phyloP scores from a whole-genome alignment of 257 asterid genomes.

The Solanum paucissectum region DNA sequence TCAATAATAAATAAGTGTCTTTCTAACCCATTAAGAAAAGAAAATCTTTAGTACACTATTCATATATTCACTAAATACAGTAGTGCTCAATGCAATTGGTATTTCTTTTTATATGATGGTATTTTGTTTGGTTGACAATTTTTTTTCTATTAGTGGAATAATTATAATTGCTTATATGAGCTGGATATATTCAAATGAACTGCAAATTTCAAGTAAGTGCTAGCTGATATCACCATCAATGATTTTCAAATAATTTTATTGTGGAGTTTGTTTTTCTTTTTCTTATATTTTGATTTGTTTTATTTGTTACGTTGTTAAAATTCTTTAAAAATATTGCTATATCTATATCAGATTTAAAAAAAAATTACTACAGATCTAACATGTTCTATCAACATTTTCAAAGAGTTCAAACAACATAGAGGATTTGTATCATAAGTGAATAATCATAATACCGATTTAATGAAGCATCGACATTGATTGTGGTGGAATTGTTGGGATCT shows the following conservation, averaged over 20 bases:
- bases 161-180: not conserved
- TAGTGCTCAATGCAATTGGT: not conserved
- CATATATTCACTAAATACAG: not conserved
- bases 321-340: no score
- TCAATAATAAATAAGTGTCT: no score
- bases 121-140: not conserved
- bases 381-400: not conserved
- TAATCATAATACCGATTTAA: no score
- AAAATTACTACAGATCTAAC: no score
- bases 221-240: not conserved
- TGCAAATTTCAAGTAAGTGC: not conserved
- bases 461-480: not conserved
- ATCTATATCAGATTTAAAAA: accelerated
- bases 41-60: no score
- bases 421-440: not conserved
- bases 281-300: not conserved
- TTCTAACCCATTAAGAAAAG: not conserved
- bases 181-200: not conserved
- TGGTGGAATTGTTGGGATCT: no score
- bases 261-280: not conserved
- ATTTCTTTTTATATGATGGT: not conserved
- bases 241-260: not conserved
- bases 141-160: not conserved
- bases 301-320: not conserved
- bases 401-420: not conserved